A percentile compares a stretch with the other conserved stretches of the same genome.
These are phyloP conservation scores for Trypanosomatidae sp. DNA, from an alignment of 208 protist genomes.

Conservation along the genomic window DNA sequence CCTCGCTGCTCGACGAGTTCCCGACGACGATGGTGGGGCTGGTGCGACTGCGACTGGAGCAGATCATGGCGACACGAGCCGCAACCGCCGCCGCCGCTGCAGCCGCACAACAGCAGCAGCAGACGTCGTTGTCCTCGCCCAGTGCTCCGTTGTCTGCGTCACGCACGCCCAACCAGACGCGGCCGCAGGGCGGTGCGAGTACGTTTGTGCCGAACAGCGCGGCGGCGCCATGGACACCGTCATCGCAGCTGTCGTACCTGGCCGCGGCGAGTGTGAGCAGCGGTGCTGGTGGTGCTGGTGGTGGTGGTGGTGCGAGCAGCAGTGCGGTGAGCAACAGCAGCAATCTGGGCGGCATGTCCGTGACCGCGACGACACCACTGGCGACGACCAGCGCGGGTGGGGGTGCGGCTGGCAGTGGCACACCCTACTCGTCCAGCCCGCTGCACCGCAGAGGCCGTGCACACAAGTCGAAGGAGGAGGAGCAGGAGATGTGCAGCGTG, in stretches of 20 bases:
- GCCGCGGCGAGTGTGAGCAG: too few species aligned
- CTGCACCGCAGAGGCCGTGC: conserved; percentile 22
- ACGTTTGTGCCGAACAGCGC: conserved; percentile 16
- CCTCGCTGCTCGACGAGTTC: conserved; percentile 61
- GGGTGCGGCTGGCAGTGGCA: conserved; percentile 1
- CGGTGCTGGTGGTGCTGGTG: conserved; percentile 1
- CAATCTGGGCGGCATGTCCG: neutral
- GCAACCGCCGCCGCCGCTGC: conserved; percentile 1
- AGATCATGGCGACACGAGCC: conserved; percentile 14
- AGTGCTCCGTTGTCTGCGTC: neutral
- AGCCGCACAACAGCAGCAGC: too few species aligned
- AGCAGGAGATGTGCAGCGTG: conserved; percentile 71
- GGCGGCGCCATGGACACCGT: conserved; percentile 23
- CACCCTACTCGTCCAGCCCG: conserved; percentile 8
- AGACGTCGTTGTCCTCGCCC: neutral
- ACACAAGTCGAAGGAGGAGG: conserved; percentile 52
- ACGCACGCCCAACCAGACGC: conserved; percentile 2
- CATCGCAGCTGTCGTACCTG: conserved; percentile 3
- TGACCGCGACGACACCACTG: neutral
- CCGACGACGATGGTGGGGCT: conserved; percentile 25
- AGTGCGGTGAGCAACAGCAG: conserved; percentile 1
- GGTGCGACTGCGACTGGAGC: conserved; percentile 44
- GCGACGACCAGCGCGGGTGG: conserved; percentile 1
- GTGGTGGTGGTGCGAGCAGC: neutral
- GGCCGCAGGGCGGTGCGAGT: conserved; percentile 4